Conservation (phyloP, 306 rosid species). For the Fragaria ananassa region DNA sequence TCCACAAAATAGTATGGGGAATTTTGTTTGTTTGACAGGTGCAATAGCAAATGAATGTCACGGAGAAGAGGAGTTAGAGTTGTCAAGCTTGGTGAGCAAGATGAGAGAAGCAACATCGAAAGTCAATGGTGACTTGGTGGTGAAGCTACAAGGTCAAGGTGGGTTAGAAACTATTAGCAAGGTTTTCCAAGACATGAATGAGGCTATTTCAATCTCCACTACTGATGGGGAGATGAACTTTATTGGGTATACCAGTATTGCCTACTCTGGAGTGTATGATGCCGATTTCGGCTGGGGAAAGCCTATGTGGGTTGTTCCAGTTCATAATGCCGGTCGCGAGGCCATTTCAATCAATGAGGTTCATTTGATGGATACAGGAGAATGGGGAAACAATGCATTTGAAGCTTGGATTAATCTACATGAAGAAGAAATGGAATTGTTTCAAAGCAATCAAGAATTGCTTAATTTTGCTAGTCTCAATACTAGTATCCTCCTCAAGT, state of each 20-base stretch:
- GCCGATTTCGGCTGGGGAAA: not conserved
- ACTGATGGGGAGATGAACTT: not conserved
- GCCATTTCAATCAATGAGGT: not conserved
- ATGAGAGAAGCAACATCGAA: conserved; percentile 13
- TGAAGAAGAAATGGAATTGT: not conserved
- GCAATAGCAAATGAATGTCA: not conserved
- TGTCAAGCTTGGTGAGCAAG: not conserved
- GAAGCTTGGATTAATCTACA: conserved; percentile 15
- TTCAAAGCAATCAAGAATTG: conserved; percentile 5
- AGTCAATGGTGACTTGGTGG: not conserved
- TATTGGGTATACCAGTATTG: not conserved
- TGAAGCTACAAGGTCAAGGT: not conserved
- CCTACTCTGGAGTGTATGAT: not conserved
- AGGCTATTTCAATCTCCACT: not conserved
- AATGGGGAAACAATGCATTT: not conserved
- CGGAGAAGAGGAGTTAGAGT: not conserved
- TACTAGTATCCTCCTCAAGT: not conserved
- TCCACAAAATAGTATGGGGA: conserved; percentile 18
- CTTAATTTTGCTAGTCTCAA: conserved; percentile 21
- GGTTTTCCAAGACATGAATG: not conserved
- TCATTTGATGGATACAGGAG: conserved; percentile 1
- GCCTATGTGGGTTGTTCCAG: not conserved
- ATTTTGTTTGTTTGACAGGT: conserved; percentile 1
- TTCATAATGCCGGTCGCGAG: not conserved
- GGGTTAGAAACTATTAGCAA: not conserved